Evolutionary conservation across 2,329 filamentous ascomycete genomes (phyloP).

Genomic region (Fusarium anthophilum): DNA sequence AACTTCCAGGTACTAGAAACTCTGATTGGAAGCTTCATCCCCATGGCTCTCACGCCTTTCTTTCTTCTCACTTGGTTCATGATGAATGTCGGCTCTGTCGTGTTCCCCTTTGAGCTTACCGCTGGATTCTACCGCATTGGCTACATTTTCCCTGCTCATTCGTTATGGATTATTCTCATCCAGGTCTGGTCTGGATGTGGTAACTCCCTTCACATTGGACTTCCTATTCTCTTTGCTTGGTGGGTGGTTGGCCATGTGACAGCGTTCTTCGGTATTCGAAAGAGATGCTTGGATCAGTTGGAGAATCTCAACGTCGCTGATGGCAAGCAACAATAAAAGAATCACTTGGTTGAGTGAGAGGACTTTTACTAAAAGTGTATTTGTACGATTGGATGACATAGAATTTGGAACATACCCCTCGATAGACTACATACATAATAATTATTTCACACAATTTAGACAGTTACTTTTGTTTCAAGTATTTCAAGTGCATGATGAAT

Average conservation of each 20-base stretch:
- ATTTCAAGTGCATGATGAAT: neutral
- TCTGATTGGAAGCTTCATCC: constrained; percentile 38
- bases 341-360: neutral
- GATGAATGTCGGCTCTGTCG: constrained; percentile 49
- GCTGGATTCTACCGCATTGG: constrained; percentile 53
- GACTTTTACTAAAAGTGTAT: neutral
- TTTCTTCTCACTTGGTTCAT: constrained; percentile 55
- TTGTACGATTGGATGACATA: neutral
- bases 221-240: constrained; percentile 55
- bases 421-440: neutral
- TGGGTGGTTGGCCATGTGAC: constrained; percentile 45
- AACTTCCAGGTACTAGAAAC: constrained; percentile 56
- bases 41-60: constrained; percentile 52
- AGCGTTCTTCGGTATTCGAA: constrained; percentile 37
- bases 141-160: constrained; percentile 50
- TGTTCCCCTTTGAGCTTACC: constrained; percentile 51
- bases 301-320: neutral
- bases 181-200: constrained; percentile 56
- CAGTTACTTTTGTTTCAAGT: neutral
- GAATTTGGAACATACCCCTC: neutral
- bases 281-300: constrained; percentile 33
- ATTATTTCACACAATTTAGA: neutral
- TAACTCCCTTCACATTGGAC: constrained; percentile 49
- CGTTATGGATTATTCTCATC: constrained; percentile 48
- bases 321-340: constrained; percentile 10